Evolutionary conservation across 225 moss, liverwort and hornwort species (phyloP), one percentile per base, ranked within the genome.

Genomic region (Polytrichum commune): DNA sequence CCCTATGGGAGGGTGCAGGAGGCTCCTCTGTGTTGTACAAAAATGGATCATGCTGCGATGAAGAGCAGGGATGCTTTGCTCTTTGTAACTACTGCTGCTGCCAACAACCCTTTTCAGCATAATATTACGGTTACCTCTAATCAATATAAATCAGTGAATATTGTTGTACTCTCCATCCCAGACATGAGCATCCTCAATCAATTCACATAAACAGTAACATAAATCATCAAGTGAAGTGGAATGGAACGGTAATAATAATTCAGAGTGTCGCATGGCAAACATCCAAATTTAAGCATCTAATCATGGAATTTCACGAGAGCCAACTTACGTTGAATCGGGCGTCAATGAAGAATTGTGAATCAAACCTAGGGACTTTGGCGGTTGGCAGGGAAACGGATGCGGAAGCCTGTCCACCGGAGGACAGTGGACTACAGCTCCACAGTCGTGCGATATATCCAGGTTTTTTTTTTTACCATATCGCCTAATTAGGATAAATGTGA

Each of bases 341-440:
- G 13, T 16, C 46, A 46, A 13, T 46, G 16, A 46, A 46, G 46
- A 46, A 46, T 46, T 46, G 4, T 46, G 46, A 35, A 30, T 61
- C 30, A 55, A 35, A 27, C 23, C 73, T 63, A 38, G 19, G 58
- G 62, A 29, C 64, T 29, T 3, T 74, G 25, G 29, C 74, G 46
- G 25, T 64, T 25, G 82, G 56, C 77, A 92, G 97, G 98, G 86
- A 98, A 98, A 83, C 89, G 98, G 80, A 98, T 98, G 93, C 95
- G 98, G 61, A 98, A 98, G 80, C 98, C 98, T 58, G 98, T 98
- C 26, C 98, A 98, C 66, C 79, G 98, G 38, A 82, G 95, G 75
- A 95, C 95, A 63, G 98, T 98, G 54, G 98, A 98, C 83, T 98
- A 98, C 55, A 98, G 91, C 76, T 93, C 93, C 20, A 95, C 98